These are phyloP conservation scores for Aspergillus nomiae DNA, from an alignment of 2,329 filamentous ascomycete species.

Conservation along the genomic window DNA sequence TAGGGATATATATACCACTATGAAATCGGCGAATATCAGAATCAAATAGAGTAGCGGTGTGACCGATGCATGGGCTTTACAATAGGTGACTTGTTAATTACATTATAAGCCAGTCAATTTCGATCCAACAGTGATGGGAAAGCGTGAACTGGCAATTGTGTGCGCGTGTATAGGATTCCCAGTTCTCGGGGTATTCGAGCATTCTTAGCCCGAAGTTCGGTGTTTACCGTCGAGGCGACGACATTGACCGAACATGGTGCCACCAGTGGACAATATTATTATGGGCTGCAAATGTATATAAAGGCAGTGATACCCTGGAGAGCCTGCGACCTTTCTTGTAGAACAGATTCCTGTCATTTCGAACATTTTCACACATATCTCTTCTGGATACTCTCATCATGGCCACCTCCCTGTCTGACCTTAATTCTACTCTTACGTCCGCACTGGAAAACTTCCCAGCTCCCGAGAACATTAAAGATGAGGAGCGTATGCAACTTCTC, in stretches of 20 bases:
- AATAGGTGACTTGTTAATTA: background rate
- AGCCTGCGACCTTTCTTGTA: background rate
- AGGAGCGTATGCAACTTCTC: constrained; percentile 16
- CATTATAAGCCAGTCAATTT: background rate
- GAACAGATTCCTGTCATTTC: background rate
- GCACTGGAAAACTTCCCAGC: constrained; percentile 12
- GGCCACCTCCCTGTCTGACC: background rate
- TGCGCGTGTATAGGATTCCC: background rate
- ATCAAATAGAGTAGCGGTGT: too few relatives aligned
- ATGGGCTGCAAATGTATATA: background rate
- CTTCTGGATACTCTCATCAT: background rate
- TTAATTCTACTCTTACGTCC: constrained; percentile 5
- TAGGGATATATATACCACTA: too few relatives aligned
- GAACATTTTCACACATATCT: background rate
- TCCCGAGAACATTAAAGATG: constrained; percentile 17
- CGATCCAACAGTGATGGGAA: background rate
- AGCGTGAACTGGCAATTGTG: background rate
- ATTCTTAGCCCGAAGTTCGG: background rate
- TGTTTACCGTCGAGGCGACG: background rate
- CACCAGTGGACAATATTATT: too few relatives aligned
- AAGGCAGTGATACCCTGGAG: background rate
- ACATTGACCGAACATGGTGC: too few relatives aligned
- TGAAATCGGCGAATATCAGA: too few relatives aligned
- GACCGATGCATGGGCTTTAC: too few relatives aligned
- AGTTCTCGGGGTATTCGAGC: background rate